Conservation (phyloP, 345 rosid genomes). For the Populus euphratica region DNA sequence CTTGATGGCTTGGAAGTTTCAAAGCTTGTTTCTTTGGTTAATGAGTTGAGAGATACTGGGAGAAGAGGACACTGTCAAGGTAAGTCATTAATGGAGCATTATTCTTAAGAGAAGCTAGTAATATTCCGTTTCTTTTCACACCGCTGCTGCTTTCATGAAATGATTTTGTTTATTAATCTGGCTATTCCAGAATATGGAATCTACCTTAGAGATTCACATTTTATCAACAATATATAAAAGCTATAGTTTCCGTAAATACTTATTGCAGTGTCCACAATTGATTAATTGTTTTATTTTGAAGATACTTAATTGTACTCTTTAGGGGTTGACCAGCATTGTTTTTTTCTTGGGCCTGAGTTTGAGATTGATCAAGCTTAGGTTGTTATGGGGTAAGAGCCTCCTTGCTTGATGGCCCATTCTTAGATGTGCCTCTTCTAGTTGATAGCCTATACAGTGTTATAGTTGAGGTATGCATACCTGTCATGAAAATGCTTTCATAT, state of each 20-base stretch:
- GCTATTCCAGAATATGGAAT: background rate
- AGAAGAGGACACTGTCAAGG: constrained; percentile 79
- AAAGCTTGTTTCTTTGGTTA: constrained; percentile 61
- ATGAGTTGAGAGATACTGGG: constrained; percentile 71
- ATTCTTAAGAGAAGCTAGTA: background rate
- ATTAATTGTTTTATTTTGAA: background rate
- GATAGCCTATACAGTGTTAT: background rate
- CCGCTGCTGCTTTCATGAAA: background rate
- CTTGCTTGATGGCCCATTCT: background rate
- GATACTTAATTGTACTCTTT: background rate
- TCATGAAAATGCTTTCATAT: background rate
- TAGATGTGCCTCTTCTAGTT: background rate
- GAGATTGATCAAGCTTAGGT: background rate
- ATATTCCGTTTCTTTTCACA: background rate
- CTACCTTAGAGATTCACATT: background rate
- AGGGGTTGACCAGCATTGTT: background rate
- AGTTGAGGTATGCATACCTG: background rate
- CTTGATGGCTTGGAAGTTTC: constrained; percentile 55
- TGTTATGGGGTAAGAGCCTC: background rate
- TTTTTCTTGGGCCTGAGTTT: background rate
- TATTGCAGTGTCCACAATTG: background rate
- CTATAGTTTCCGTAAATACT: background rate
- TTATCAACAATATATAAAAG: background rate
- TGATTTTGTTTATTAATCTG: background rate
- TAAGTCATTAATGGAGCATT: constrained; percentile 35